Base-by-base conservation (phyloP, 2,329 filamentous ascomycete species). In the Fusarium gaditjirri region DNA sequence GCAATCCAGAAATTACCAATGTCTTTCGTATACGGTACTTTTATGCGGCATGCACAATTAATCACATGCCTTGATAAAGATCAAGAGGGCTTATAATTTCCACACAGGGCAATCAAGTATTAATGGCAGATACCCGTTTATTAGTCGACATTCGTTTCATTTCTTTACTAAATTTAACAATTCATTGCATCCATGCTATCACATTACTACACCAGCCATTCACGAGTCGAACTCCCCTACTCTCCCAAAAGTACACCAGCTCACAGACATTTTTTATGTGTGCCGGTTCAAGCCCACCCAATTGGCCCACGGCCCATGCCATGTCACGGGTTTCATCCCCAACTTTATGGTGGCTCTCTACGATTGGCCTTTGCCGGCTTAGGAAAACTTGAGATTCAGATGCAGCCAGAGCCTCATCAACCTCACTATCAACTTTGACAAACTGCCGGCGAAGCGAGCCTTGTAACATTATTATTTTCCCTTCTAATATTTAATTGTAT, bases 321-420 rank as follows among this genome's bases (percentile, higher is more conserved):
- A 69, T 69, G 72, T 75, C 72, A 75, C 72, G 72, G 70, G 72
- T 57, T 75, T 69, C 42, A 41, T 73, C 52, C 54, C 57, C 55
- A 50, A 56, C 39, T 47, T 47, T 57, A 38, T 54, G 29, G 50
- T 57, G 65, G 65, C n/a, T 47, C 43, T 54, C 42, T 59, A n/a
- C 44, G 27, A 72, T 65, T 72, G 67, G 67, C 17, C 57, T 53
- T 46, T 56, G 44, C 55, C 62, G 41, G 27, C 41, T 61, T 53
- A 41, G 70, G 65, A 72, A 72, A 72, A 72, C 55, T 49, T 36
- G 43, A 60, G 43, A 71, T 63, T 54, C 46, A 42, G 53, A 54
- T 35, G 33, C 42, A 60, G 53, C 16, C 43, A 67, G 67, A 70
- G 61, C 60, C 53, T 73, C 56, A 72, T 70, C 55, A 70, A 59